Evolutionary conservation across 164 flowering plant species (phyloP), one percentile per base, ranked within the genome.

Genomic region (Malania oleifera): DNA sequence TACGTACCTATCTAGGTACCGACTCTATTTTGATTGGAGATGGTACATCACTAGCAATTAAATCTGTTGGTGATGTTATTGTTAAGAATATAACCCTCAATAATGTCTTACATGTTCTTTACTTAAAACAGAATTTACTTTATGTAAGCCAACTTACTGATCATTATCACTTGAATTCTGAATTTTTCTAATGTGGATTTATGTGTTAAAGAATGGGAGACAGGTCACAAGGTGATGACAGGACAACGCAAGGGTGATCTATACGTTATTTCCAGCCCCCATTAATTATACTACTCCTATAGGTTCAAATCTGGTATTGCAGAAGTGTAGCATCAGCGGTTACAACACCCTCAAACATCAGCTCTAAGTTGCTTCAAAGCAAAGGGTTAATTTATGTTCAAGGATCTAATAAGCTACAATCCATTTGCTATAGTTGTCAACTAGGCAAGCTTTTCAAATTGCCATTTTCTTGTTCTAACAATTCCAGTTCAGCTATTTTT

Each of bases 151-250:
- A 39, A 15, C 43, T 39, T 39, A 39, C 43, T 39, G 43, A 39
- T 39, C 43, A 39, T 39, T 39, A 39, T 15, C 43, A 9, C 15
- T 39, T 39, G 43, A 39, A 39, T 39, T 39, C 11, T 39, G 43
- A 39, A n/a, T 39, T 39, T 39, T 39, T 39, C 43, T 39, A 39
- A 39, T 15, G 43, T 39, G 43, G 15, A 39, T 39, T 39, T 39
- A 39, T 39, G 43, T 39, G 43, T 39, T 39, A 39, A 39, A 15
- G 43, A 39, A 39, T 15, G 43, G 15, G 43, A 39, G 43, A 39
- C 43, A 39, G 43, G 43, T 39, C 43, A 39, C 43, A 39, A 39
- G 43, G 43, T 39, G 43, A 39, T 39, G 43, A 39, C 43, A 9
- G 43, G 43, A 39, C 9, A 15, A 15, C 43, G 43, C 15, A 39